These are phyloP conservation scores for Saussurea involucrata DNA, from an alignment of 129 eudicot genomes.

Conservation along the genomic window DNA sequence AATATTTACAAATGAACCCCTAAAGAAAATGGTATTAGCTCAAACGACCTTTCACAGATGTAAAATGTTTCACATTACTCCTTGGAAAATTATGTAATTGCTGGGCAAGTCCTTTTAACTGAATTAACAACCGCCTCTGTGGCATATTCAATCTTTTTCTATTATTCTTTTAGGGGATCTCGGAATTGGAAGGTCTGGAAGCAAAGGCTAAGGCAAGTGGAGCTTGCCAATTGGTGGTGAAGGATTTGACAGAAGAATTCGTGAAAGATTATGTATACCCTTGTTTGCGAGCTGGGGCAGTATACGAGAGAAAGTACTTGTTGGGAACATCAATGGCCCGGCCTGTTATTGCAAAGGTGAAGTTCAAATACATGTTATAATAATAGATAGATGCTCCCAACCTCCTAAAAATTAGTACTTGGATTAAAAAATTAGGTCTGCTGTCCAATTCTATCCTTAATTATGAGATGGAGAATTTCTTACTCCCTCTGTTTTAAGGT, in stretches of 20 bases:
- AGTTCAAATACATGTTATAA: not conserved
- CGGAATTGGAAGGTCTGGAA: slow-evolving; percentile 91
- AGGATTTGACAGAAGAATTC: slow-evolving; percentile 92
- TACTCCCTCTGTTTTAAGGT: not conserved
- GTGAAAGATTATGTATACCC: slow-evolving; percentile 84
- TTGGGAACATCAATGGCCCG: slow-evolving; percentile 99
- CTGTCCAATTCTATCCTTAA: not conserved
- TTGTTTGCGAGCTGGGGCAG: slow-evolving; percentile 94
- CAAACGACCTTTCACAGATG: not conserved
- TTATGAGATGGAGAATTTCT: not conserved
- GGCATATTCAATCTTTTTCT: not conserved
- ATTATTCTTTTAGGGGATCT: slow-evolving; percentile 51
- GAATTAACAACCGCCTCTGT: not conserved
- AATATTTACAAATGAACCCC: not conserved
- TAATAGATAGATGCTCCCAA: not conserved
- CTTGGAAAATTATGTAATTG: not conserved
- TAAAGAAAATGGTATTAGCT: not conserved
- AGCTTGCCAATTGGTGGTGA: slow-evolving; percentile 89
- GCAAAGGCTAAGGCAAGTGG: slow-evolving; percentile 97
- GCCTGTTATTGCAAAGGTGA: slow-evolving; percentile 96
- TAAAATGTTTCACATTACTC: not conserved
- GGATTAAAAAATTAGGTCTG: not conserved
- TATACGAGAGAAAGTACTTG: slow-evolving; percentile 90
- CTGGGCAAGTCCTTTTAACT: not conserved
- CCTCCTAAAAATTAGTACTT: not conserved